A percentile compares a stretch with the other conserved stretches of the same genome.
Evolutionary conservation across 1,139 yeast species (phyloP).

Genomic region (Wickerhamomyces sp.): DNA sequence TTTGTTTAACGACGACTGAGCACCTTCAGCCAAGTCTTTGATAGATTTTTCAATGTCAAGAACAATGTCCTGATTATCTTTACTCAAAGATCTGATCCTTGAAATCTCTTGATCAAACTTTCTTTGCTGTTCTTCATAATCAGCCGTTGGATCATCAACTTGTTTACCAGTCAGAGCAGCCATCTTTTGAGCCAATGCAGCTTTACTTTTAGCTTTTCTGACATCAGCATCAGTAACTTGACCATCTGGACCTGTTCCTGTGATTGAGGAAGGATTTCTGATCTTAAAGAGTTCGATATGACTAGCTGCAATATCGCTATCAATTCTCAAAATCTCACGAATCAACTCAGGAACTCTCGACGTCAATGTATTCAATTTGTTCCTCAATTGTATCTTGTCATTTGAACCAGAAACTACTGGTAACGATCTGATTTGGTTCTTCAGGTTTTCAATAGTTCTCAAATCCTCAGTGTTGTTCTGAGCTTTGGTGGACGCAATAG

Average conservation of each 20-base stretch:
- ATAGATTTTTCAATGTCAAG: constrained; percentile 29
- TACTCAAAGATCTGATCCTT: constrained; percentile 32
- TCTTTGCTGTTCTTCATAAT: constrained; percentile 50
- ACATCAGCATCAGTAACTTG: constrained; percentile 78
- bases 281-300: constrained; percentile 64
- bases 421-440: constrained; percentile 46
- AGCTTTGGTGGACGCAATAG: constrained; percentile 12
- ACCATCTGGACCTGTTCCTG: constrained; percentile 86
- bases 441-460: constrained; percentile 58
- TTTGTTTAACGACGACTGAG: constrained; percentile 23
- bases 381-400: constrained; percentile 28
- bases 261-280: constrained; percentile 59
- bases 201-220: constrained; percentile 73
- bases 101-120: constrained; percentile 52
- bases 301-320: constrained; percentile 60
- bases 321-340: constrained; percentile 58
- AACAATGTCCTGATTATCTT: constrained; percentile 27
- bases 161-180: constrained; percentile 85
- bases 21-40: constrained; percentile 28
- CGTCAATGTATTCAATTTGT: constrained; percentile 41
- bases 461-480: constrained; percentile 20
- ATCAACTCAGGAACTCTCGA: constrained; percentile 72
- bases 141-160: constrained; percentile 40
- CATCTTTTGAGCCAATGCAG: constrained; percentile 77
- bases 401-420: constrained; percentile 24